Percentiles rank a stretch among this genome's conserved stretches.
These are phyloP conservation scores for Zymoseptoria tritici DNA, from an alignment of 2,329 filamentous ascomycete genomes.

Conservation along the genomic window DNA sequence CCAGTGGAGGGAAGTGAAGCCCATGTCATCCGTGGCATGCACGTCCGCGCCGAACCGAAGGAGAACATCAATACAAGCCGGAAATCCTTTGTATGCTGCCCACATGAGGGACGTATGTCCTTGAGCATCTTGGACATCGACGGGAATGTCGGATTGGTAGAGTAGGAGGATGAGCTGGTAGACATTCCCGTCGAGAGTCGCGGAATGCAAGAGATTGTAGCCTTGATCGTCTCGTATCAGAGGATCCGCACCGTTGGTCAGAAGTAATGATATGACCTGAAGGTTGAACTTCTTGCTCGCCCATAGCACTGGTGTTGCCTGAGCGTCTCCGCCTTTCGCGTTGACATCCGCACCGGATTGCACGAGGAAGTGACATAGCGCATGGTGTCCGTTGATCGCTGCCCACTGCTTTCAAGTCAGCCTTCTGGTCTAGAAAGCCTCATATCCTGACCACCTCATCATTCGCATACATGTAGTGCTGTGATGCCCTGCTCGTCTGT, in stretches of 20 bases:
- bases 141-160: conserved; percentile 81
- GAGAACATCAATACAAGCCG: conserved; percentile 84
- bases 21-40: conserved; percentile 81
- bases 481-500: conserved; percentile 90
- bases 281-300: conserved; percentile 94
- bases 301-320: conserved; percentile 93
- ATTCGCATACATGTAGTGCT: conserved; percentile 68
- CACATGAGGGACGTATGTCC: conserved; percentile 97
- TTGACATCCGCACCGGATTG: conserved; percentile 84
- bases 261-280: conserved; percentile 87
- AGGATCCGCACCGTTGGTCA: conserved; percentile 86
- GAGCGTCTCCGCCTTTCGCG: conserved; percentile 87
- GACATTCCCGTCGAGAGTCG: conserved; percentile 93
- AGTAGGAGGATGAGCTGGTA: conserved; percentile 81
- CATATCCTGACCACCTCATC: conserved; percentile 4
- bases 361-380: conserved; percentile 92
- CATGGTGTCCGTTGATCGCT: conserved; percentile 96
- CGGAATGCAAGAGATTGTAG: conserved; percentile 95
- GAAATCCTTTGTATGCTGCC: conserved; percentile 96
- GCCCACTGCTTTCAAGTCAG: conserved; percentile 64
- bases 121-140: conserved; percentile 82
- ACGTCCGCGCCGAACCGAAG: conserved; percentile 93
- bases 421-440: conserved; percentile 1
- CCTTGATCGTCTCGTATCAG: conserved; percentile 88
- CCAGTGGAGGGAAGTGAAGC: conserved; percentile 94